Evolutionary conservation across 495 filamentous ascomycete species (phyloP), one percentile per base, ranked within the genome.

Genomic region (Penicillium ochrochloron): DNA sequence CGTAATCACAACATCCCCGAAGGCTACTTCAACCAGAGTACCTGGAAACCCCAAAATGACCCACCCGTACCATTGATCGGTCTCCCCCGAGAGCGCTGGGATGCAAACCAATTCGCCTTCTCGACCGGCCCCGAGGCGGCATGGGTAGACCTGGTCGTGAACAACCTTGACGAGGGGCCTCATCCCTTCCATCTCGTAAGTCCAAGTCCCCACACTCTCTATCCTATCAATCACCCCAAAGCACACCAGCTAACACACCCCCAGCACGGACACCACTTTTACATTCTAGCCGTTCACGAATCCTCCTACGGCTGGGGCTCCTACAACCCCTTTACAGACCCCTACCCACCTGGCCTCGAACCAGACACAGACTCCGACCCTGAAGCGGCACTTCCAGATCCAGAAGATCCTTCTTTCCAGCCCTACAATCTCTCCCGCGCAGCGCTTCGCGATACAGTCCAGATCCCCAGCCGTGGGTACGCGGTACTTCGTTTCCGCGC

Each of bases 181-280:
- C 83, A 85, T 69, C 82, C 83, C 10, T 85, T 84, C 62, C 83
- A 85, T 66, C 48, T 84, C 48, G 80, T 82, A 72, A 27, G 66
- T 61, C 27, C 17, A 73, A 27, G 66, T 61, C 27, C 17, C 57
- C 41, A 44, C 35, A 9, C 19, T 9, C 25, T 44, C 11, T 54
- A 7, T 46, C 25, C 37, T 11, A n/a, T 10, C 11, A 5, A n/a
- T 10, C 11, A 5, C 34, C 51, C 7, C 14, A 14, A 52, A 29
- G 50, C 2, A 53, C 6, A 19, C 2, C 37, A 35, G 17, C 53
- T 53, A 55, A 53, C 35, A n/a, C 35, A 11, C 34, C 88, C 88
- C 79, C 89, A 93, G 53, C 93, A 96, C 79, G 92, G 92, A 5
- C 91, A 96, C 77, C 85, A 89, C 68, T 95, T 94, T 78, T 93